A percentile compares a stretch with the other conserved stretches of the same genome.
Conservation (phyloP, 1,284 basidiomycete genomes). For the Athelia psychrophila region DNA sequence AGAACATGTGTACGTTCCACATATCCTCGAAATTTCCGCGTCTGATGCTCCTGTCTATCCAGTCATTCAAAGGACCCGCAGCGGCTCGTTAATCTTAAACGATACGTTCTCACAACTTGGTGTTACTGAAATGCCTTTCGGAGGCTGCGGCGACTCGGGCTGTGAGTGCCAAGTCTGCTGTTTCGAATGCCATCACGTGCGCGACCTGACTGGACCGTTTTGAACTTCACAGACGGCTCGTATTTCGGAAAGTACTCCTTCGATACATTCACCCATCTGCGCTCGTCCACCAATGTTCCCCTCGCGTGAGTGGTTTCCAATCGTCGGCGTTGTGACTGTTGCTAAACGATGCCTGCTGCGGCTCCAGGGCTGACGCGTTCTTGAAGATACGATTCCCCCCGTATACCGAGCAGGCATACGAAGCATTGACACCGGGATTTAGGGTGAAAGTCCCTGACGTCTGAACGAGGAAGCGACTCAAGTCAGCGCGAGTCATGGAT, state of each 20-base stretch:
- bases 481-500: too few relatives aligned
- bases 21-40: neutral
- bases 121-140: constrained; percentile 21
- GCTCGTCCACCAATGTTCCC: constrained; percentile 25
- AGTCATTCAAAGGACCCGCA: constrained; percentile 24
- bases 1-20: constrained; percentile 30
- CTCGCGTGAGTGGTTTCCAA: constrained; percentile 11
- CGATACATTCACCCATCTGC: constrained; percentile 27
- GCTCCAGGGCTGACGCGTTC: constrained; percentile 14
- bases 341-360: constrained; percentile 1
- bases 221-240: constrained; percentile 26
- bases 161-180: constrained; percentile 19
- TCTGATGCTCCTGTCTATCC: neutral
- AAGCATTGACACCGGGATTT: neutral
- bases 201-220: neutral
- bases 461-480: too few relatives aligned
- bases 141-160: constrained; percentile 26
- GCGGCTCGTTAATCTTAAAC: constrained; percentile 25
- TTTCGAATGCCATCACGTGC: neutral
- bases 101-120: constrained; percentile 25
- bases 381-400: constrained; percentile 19
- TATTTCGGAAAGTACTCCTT: constrained; percentile 26
- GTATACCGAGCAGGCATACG: constrained; percentile 14
- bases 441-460: neutral
- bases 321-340: neutral